Conservation (phyloP, 495 filamentous ascomycete genomes). For the Lophiostoma macrostomum region DNA sequence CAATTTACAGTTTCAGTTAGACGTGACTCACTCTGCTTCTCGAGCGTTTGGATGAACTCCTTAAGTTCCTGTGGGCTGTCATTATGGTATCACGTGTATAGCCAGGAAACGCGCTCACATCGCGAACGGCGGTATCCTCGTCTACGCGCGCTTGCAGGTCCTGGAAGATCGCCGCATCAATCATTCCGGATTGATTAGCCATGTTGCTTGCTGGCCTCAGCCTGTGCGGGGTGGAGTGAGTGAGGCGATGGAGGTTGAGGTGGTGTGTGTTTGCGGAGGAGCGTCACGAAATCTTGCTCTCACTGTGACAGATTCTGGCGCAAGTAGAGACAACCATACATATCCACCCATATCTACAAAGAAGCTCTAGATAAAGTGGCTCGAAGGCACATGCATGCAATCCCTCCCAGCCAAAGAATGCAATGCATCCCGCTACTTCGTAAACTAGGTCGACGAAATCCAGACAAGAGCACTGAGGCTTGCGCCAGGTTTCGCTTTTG, state of each 20-base stretch:
- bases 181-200: slow-evolving; percentile 44
- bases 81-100: slow-evolving; percentile 17
- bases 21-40: slow-evolving; percentile 61
- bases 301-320: too few species aligned
- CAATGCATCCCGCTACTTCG: too few species aligned
- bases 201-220: slow-evolving; percentile 11
- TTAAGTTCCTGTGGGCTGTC: slow-evolving; percentile 58
- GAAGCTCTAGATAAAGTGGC: too few species aligned
- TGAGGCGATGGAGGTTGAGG: not conserved
- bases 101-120: slow-evolving; percentile 50
- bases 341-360: too few species aligned
- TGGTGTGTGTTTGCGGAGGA: too few species aligned
- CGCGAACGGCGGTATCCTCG: slow-evolving; percentile 74
- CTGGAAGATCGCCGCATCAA: slow-evolving; percentile 82
- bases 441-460: too few species aligned
- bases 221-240: not conserved
- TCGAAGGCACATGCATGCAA: too few species aligned
- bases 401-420: too few species aligned
- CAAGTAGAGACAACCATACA: too few species aligned
- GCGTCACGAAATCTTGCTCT: too few species aligned
- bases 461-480: too few species aligned
- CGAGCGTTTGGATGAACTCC: slow-evolving; percentile 74
- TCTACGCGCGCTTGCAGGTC: slow-evolving; percentile 86
- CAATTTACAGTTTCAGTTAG: not conserved
- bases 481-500: too few species aligned